These are phyloP conservation scores for Hyphochytrium catenoides DNA, from an alignment of 352 stramenopile genomes.

Conservation along the genomic window DNA sequence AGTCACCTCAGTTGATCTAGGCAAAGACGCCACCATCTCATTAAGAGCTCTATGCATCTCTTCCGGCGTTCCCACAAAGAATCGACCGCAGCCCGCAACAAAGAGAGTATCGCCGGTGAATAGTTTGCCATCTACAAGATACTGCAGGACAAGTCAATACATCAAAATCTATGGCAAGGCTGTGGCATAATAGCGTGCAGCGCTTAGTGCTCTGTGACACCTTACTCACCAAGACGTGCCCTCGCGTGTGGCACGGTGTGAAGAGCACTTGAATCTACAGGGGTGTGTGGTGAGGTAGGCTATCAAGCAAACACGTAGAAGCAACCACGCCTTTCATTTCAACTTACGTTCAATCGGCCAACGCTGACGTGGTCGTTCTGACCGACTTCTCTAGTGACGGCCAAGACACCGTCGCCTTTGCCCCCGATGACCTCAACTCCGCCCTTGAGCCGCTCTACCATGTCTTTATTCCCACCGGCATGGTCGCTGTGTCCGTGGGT, in stretches of 20 bases:
- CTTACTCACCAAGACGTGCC: constrained; percentile 30
- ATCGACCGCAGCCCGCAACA: constrained; percentile 61
- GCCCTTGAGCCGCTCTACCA: constrained; percentile 23
- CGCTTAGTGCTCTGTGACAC: not conserved
- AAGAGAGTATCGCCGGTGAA: constrained; percentile 81
- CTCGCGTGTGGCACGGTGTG: constrained; percentile 72
- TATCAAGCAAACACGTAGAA: not conserved
- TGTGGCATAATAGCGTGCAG: not conserved
- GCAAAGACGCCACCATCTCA: constrained; percentile 36
- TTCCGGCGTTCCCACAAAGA: constrained; percentile 36
- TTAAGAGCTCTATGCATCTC: constrained; percentile 66
- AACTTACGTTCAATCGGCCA: constrained; percentile 18
- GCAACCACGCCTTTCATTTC: not conserved
- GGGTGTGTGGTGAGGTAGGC: too few relatives aligned
- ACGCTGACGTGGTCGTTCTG: constrained; percentile 40
- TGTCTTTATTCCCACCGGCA: constrained; percentile 48
- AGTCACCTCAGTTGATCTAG: constrained; percentile 27
- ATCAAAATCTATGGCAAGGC: not conserved
- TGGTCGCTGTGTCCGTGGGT: constrained; percentile 77
- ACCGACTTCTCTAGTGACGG: constrained; percentile 23
- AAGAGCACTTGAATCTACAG: constrained; percentile 21
- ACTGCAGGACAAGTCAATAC: constrained; percentile 10
- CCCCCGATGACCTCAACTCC: constrained; percentile 38
- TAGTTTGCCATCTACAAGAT: constrained; percentile 30
- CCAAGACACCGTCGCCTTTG: constrained; percentile 29